Evolutionary conservation across 176 grass and related monocot genomes (phyloP).

Genomic region (Triticum dicoccoides): DNA sequence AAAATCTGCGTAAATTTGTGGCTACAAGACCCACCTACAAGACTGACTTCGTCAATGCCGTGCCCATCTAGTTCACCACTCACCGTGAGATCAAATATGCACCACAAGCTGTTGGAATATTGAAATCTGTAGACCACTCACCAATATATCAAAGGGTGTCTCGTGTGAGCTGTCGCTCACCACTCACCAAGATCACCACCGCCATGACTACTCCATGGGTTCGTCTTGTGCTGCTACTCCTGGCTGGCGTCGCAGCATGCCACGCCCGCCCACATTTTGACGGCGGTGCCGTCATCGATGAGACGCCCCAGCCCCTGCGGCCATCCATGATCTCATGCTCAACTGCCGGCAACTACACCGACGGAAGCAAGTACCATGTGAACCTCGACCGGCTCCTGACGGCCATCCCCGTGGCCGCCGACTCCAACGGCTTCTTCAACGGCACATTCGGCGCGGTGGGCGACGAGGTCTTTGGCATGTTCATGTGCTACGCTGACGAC

Average conservation of each 20-base stretch:
- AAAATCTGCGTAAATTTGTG: not conserved
- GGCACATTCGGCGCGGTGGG: not conserved
- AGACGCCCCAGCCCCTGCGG: not conserved
- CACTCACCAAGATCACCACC: no score
- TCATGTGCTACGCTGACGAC: conserved; percentile 25
- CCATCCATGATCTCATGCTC: not conserved
- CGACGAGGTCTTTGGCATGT: conserved; percentile 26
- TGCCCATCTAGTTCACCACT: no score
- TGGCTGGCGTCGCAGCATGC: not conserved
- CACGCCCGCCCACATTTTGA: no score
- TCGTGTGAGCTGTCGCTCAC: no score
- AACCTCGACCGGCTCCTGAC: conserved; percentile 25
- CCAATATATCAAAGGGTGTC: no score
- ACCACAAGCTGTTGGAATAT: no score
- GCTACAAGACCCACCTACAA: not conserved
- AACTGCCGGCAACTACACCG: conserved; percentile 10
- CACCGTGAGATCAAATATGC: no score
- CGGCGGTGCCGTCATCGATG: not conserved
- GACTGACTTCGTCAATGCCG: not conserved
- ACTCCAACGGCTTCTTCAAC: not conserved
- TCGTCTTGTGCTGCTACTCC: not conserved
- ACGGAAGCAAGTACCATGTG: conserved; percentile 18
- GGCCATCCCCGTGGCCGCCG: not conserved
- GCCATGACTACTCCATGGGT: not conserved
- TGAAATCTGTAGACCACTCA: no score